Evolutionary conservation across 2,329 filamentous ascomycete species (phyloP), one percentile per base, ranked within the genome.

Genomic region (Paraphaeosphaeria sporulosa): DNA sequence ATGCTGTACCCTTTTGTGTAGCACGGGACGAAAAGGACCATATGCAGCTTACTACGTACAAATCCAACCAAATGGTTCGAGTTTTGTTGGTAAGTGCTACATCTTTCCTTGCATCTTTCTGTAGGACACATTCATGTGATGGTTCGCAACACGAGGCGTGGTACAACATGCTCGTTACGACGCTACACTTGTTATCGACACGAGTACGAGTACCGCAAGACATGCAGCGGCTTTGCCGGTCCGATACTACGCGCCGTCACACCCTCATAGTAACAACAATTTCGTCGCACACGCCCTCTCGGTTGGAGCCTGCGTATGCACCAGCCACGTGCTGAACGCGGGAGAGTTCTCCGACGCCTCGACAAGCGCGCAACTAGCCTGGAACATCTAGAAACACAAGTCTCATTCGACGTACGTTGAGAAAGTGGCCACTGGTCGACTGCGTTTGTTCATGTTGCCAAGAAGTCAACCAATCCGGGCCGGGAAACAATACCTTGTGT

Each of bases 11-110:
- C 53, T 36, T 94, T 91, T 56, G 87, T 92, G 27, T 55, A 62
- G 60, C 21, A 94, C 92, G 0, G 92, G 93, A 21, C 86, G 90
- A 58, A 96, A 96, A 77, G 92, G 92, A 0, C 89, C 91, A 10
- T 96, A 95, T 77, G 61, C 60, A 38, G 56, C 60, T 17, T 62
- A 97, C 80, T 97, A 96, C 79, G 80, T 97, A 21, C 93, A 96
- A 76, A 85, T 92, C 64, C 87, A 94, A 74, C 92, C 93, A 12
- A 81, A 81, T 25, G 72, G 69, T 21, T 81, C 85, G 53, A 90
- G 87, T 72, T 91, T 94, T 68, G 82, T 96, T 44, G 93, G 87
- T 89, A 80, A 80, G 85, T 84, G 47, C 34, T 32, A 44, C 23
- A 61, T 53, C 56, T 52, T 57, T 51, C 38, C 7, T 57, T 36